phyloP scores from a whole-genome alignment of 164 flowering plant species.

The Nymphaea thermarum region DNA sequence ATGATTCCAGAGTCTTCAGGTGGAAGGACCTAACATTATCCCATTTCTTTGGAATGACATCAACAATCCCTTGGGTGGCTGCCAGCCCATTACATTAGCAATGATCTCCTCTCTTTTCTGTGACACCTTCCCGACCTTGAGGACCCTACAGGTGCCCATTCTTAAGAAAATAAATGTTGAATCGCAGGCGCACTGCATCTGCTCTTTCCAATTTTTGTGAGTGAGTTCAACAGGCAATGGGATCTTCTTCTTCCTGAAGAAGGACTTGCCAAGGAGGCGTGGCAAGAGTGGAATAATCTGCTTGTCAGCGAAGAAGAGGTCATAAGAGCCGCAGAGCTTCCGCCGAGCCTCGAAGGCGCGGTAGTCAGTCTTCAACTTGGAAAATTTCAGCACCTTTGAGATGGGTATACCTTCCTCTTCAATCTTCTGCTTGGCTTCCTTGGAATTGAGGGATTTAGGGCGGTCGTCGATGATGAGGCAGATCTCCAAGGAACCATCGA shows the following conservation, averaged over 20 bases:
- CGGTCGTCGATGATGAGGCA: conserved; percentile 72
- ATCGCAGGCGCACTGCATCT: conserved; percentile 35
- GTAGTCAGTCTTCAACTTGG: conserved; percentile 64
- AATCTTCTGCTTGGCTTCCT: conserved; percentile 36
- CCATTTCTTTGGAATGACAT: conserved; percentile 65
- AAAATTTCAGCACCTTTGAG: conserved; percentile 51
- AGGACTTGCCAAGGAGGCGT: conserved; percentile 60
- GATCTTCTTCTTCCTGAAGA: conserved; percentile 76
- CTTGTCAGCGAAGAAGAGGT: conserved; percentile 53
- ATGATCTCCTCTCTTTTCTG: conserved; percentile 43
- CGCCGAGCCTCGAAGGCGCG: conserved; percentile 63
- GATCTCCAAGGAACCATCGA: conserved; percentile 21
- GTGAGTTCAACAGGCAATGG: conserved; percentile 62
- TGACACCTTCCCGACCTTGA: conserved; percentile 42
- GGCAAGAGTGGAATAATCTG: conserved; percentile 51
- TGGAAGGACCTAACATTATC: conserved; percentile 53
- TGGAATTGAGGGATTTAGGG: conserved; percentile 30
- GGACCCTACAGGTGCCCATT: conserved; percentile 67
- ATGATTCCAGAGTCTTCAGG: conserved; percentile 53
- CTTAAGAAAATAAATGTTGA: conserved; percentile 49
- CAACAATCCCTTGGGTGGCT: conserved; percentile 44
- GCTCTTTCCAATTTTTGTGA: conserved; percentile 67
- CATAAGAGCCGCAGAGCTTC: conserved; percentile 49
- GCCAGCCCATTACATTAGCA: conserved; percentile 53
- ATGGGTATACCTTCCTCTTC: conserved; percentile 44